These are phyloP conservation scores for Cercophora samala DNA, from an alignment of 495 filamentous ascomycete species.

Conservation along the genomic window DNA sequence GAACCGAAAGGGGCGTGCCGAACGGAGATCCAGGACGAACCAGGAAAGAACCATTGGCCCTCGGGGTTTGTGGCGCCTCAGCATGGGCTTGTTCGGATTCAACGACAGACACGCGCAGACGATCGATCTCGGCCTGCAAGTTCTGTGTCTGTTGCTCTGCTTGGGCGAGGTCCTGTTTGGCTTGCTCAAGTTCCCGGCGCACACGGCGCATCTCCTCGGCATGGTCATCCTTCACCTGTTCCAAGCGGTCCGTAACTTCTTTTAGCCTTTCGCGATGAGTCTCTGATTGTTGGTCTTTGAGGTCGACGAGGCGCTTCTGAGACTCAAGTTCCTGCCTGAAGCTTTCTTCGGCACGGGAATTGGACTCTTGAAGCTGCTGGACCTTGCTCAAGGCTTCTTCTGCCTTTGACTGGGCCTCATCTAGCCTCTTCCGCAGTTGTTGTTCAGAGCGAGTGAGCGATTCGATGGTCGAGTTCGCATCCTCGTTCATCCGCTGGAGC, in stretches of 20 bases:
- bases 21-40: conserved; percentile 49
- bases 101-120: conserved; percentile 50
- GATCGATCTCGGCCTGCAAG: conserved; percentile 69
- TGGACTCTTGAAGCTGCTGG: conserved; percentile 79
- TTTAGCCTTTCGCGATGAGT: conserved; percentile 76
- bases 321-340: conserved; percentile 81
- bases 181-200: conserved; percentile 76
- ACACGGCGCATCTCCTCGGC: conserved; percentile 76
- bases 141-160: conserved; percentile 68
- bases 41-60: conserved; percentile 49
- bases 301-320: conserved; percentile 71
- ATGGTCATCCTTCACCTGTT: conserved; percentile 74
- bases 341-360: conserved; percentile 70
- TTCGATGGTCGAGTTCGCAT: conserved; percentile 70
- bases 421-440: conserved; percentile 70
- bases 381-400: conserved; percentile 78
- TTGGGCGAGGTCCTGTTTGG: conserved; percentile 65
- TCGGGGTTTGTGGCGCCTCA: conserved; percentile 57
- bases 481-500: conserved; percentile 84
- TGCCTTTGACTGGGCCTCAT: conserved; percentile 79
- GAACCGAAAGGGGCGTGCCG: conserved; percentile 50
- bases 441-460: conserved; percentile 75
- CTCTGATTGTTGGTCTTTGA: conserved; percentile 78
- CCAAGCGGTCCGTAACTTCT: conserved; percentile 72
- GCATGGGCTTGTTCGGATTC: conserved; percentile 27